Conservation (phyloP, 192 early-diverging fungal genomes). For the Gaertneriomyces semiglobifer region DNA sequence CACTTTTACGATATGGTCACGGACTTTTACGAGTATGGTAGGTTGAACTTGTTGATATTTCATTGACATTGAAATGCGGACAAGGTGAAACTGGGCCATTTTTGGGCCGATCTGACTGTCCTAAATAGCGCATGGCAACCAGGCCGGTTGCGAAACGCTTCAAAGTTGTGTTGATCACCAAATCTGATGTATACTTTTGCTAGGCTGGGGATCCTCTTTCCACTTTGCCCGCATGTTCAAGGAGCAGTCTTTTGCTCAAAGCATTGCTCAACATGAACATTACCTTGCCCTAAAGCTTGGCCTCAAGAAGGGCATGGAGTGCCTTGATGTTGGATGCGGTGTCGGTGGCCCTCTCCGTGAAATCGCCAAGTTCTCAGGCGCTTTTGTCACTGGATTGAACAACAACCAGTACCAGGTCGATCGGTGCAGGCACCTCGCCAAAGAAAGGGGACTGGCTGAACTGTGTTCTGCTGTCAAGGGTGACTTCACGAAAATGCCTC, state of each 20-base stretch:
- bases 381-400: constrained; percentile 88
- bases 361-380: constrained; percentile 84
- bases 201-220: constrained; percentile 85
- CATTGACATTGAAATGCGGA: not conserved
- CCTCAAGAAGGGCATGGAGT: constrained; percentile 64
- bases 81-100: too few relatives aligned
- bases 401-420: constrained; percentile 95
- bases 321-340: constrained; percentile 93
- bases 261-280: constrained; percentile 90
- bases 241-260: constrained; percentile 71
- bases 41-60: not conserved
- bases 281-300: constrained; percentile 72
- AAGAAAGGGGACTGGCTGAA: constrained; percentile 60
- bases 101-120: not conserved
- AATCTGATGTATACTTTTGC: not conserved
- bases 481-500: constrained; percentile 88
- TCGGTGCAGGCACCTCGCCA: constrained; percentile 70
- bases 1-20: constrained; percentile 54
- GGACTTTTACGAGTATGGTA: constrained; percentile 56
- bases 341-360: constrained; percentile 97
- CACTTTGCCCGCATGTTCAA: constrained; percentile 85
- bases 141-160: too few relatives aligned
- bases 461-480: constrained; percentile 57
- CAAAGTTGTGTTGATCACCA: too few relatives aligned
- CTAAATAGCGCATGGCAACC: too few relatives aligned